These are phyloP conservation scores for Penicillium nucicola DNA, from an alignment of 495 filamentous ascomycete genomes.

Conservation along the genomic window DNA sequence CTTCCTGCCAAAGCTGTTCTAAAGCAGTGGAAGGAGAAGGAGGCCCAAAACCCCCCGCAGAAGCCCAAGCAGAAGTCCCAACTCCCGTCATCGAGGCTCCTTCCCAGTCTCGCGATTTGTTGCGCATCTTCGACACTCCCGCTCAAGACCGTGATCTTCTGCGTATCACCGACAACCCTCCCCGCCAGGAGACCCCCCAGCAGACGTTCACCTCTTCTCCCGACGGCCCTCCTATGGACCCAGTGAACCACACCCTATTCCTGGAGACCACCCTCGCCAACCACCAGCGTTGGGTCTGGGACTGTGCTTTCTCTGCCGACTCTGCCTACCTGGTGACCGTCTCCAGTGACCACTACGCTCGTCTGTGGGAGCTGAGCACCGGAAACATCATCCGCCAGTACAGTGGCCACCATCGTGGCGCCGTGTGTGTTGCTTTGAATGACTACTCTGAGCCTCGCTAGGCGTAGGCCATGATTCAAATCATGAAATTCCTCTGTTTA, in stretches of 20 bases:
- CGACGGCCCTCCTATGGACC: constrained; percentile 45
- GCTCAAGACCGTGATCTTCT: constrained; percentile 21
- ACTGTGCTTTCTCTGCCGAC: constrained; percentile 96
- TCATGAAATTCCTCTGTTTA: background rate
- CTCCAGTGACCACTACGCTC: constrained; percentile 93
- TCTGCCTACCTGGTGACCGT: constrained; percentile 97
- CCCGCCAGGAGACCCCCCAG: constrained; percentile 30
- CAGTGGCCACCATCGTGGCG: constrained; percentile 93
- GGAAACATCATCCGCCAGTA: constrained; percentile 95
- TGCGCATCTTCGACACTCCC: constrained; percentile 25
- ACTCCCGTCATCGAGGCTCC: constrained; percentile 14
- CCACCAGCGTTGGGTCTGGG: constrained; percentile 99
- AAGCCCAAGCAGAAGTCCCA: constrained; percentile 15
- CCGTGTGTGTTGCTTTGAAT: constrained; percentile 94
- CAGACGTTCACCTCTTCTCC: constrained; percentile 39
- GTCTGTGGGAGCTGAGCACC: constrained; percentile 86
- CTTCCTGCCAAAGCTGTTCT: constrained; percentile 45
- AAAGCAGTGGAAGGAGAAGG: constrained; percentile 24
- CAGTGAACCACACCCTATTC: constrained; percentile 56
- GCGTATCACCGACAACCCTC: constrained; percentile 21
- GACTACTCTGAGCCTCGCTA: constrained; percentile 80
- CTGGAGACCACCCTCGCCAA: constrained; percentile 88
- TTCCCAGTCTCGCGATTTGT: constrained; percentile 17
- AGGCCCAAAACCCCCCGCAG: constrained; percentile 14
- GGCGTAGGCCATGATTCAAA: background rate